A percentile compares a stretch with the other conserved stretches of the same genome.
Conservation (phyloP, 2,329 filamentous ascomycete genomes). For the Cladosporium sp. region DNA sequence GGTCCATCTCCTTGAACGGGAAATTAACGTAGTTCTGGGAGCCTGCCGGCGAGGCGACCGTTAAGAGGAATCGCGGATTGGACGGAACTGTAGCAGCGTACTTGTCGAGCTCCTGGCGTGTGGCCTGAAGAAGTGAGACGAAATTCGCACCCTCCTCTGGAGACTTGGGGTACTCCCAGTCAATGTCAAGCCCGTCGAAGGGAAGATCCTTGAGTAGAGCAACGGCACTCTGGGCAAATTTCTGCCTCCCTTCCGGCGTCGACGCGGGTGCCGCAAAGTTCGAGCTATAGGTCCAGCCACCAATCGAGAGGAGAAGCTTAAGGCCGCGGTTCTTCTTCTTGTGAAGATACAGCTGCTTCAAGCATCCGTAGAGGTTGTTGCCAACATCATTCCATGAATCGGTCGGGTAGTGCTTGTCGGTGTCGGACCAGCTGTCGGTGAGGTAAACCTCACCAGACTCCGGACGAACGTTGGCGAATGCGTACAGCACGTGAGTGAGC, state of each 20-base stretch:
- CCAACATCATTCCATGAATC: conserved; percentile 61
- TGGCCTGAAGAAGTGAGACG: conserved; percentile 31
- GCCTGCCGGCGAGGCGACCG: conserved; percentile 38
- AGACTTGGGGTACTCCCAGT: conserved; percentile 42
- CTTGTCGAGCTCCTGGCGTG: conserved; percentile 32
- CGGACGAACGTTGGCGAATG: conserved; percentile 76
- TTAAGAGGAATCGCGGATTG: conserved; percentile 36
- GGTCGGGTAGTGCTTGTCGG: conserved; percentile 59
- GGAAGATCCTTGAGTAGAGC: conserved; percentile 72
- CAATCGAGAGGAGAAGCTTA: conserved; percentile 74
- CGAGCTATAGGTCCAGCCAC: conserved; percentile 71
- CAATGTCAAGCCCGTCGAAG: conserved; percentile 50
- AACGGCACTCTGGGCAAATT: conserved; percentile 65
- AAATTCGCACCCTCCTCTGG: conserved; percentile 34
- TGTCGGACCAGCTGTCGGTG: conserved; percentile 61
- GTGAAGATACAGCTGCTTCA: conserved; percentile 68
- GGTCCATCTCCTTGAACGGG: conserved; percentile 32
- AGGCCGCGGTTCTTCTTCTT: conserved; percentile 70
- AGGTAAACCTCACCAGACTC: conserved; percentile 72
- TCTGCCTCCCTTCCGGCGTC: conserved; percentile 53
- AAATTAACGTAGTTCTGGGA: conserved; percentile 36
- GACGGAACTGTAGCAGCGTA: conserved; percentile 31
- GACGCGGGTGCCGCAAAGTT: conserved; percentile 68
- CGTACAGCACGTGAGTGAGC: conserved; percentile 81
- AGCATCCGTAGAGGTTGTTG: conserved; percentile 65